phyloP scores from a whole-genome alignment of 805 yeast species.

The Candida orba region DNA sequence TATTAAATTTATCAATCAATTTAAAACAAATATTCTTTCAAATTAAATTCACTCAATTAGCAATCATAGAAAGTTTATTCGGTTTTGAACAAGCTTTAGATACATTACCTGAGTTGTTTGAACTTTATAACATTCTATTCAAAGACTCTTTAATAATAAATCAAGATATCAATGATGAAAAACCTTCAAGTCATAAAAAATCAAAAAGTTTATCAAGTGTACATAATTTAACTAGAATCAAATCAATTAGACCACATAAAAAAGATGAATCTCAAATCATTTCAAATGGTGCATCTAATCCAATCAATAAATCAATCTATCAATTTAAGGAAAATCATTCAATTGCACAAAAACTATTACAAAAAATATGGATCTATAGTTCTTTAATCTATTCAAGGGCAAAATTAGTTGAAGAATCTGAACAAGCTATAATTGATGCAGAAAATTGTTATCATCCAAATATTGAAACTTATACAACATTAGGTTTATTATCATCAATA shows the following conservation, averaged over 20 bases:
- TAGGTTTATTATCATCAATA: conserved; percentile 32
- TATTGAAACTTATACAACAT: conserved; percentile 40
- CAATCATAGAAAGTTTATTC: conserved; percentile 54
- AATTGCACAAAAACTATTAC: conserved; percentile 37
- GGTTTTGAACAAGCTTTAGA: conserved; percentile 58
- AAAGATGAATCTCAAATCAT: not conserved
- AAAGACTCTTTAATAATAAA: conserved; percentile 16
- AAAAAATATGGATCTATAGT: conserved; percentile 70
- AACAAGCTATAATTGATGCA: conserved; percentile 69
- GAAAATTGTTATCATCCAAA: conserved; percentile 40
- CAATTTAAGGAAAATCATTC: conserved; percentile 2
- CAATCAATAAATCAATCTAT: conserved; percentile 1
- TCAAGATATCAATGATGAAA: conserved; percentile 2
- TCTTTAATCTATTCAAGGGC: conserved; percentile 55
- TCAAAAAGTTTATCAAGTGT: not conserved
- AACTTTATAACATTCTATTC: conserved; percentile 46
- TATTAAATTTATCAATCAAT: not conserved
- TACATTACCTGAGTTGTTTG: conserved; percentile 58
- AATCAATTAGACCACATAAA: conserved; percentile 11
- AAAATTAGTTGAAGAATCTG: conserved; percentile 51
- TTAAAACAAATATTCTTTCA: conserved; percentile 39
- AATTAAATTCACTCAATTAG: conserved; percentile 67
- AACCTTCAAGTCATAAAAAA: not conserved
- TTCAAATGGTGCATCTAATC: not conserved
- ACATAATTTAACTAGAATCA: conserved; percentile 6